Base-by-base conservation (phyloP, 1,284 basidiomycete genomes). In the Acaromyces ingoldii region DNA sequence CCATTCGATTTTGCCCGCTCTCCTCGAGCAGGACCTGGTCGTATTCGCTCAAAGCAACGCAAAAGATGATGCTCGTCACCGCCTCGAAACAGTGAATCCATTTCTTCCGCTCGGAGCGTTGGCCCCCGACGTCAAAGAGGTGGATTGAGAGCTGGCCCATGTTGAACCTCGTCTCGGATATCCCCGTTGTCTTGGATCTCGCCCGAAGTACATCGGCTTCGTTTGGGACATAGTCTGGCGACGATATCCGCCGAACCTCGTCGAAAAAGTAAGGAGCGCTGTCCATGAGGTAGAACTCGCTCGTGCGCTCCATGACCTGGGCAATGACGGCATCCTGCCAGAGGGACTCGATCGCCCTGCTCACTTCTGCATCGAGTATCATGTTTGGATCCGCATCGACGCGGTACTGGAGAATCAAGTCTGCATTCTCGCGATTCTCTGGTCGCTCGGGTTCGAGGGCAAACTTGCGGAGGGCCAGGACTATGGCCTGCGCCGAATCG, bases 261-360 rank as follows among this genome's bases (percentile, higher is more conserved):
- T 82, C 81, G 76, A 97, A 95, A 78, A 98, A 97, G 76, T 96
- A 96, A 39, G 82, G 81, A 0, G 92, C 92, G 44, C 85, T 91
- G 76, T 97, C 93, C 92, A 96, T 97, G 17, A 97, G 79, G 75
- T 97, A 96, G 71, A 96, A 96, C 60, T 95, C 86, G 74, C 82
- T 87, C 34, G 82, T 82, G 58, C 88, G 85, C 66, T 95, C 89
- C 82, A 97, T 85, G 25, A 97, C 81, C 51, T 82, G 82, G 0
- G 85, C 82, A 29, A 96, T 91, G 64, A 91, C 84, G 6, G 89
- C 87, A 76, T 98, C 93, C 61, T 87, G 83, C 90, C 91, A 93
- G 4, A 97, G 78, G 39, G 88, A 81, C 62, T 85, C 81, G 58
- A 95, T 89, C 11, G 88, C 85, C 41, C 82, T 79, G 0, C 88